A percentile compares a stretch with the other conserved stretches of the same genome.
These are phyloP conservation scores for Pestalotiopsis sp. DNA, from an alignment of 2,329 filamentous ascomycete species.

Conservation along the genomic window DNA sequence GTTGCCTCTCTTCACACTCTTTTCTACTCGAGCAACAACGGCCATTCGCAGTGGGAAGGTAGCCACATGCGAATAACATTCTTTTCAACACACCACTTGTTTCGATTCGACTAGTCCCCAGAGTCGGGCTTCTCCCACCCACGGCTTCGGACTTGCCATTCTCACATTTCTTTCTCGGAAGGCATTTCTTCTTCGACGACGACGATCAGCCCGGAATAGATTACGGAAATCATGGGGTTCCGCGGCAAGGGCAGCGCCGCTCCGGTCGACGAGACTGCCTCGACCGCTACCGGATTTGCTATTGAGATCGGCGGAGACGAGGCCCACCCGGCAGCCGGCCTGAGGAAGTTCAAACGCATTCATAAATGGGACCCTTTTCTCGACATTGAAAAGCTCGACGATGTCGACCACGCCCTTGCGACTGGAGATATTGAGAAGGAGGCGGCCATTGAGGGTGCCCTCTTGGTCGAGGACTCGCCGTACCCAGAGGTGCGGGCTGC, in stretches of 20 bases:
- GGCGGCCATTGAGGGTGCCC: conserved; percentile 57
- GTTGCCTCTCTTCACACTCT: not conserved
- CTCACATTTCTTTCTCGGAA: not conserved
- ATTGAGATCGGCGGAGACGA: conserved; percentile 7
- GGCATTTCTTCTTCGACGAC: not conserved
- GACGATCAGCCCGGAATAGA: not conserved
- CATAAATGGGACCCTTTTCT: conserved; percentile 69
- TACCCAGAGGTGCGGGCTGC: conserved; percentile 70
- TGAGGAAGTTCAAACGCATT: conserved; percentile 60
- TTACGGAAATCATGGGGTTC: conserved; percentile 1
- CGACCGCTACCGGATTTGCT: not conserved
- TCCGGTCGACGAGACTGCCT: not conserved
- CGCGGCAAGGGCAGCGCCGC: conserved; percentile 1
- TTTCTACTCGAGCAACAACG: not conserved
- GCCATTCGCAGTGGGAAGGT: too few species aligned
- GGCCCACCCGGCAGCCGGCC: conserved; percentile 17
- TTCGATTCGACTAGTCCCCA: not conserved
- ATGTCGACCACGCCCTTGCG: conserved; percentile 60
- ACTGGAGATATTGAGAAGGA: conserved; percentile 59
- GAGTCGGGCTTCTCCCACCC: not conserved
- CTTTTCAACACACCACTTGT: not conserved
- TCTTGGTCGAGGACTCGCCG: conserved; percentile 67
- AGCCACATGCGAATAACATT: not conserved
- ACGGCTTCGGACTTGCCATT: not conserved
- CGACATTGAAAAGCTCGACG: conserved; percentile 62